A percentile compares a stretch with the other conserved stretches of the same genome.
phyloP scores from a whole-genome alignment of 148 eudicot species.

The Cornus suecica region DNA sequence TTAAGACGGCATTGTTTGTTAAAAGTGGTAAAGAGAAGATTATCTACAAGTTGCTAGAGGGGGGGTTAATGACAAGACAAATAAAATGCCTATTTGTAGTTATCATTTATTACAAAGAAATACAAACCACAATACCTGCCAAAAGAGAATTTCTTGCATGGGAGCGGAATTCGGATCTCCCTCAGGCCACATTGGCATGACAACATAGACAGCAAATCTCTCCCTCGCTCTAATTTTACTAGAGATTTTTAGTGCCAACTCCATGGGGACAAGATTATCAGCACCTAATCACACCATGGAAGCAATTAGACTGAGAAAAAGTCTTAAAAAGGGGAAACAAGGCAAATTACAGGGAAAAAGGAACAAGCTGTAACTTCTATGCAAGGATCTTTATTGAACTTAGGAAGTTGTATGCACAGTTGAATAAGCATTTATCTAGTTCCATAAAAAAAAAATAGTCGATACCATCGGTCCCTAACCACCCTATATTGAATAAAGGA shows the following conservation, averaged over 20 bases:
- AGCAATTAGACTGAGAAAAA: conserved; percentile 15
- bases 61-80: background rate
- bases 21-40: background rate
- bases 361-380: background rate
- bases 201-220: conserved; percentile 83
- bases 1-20: background rate
- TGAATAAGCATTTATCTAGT: background rate
- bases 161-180: conserved; percentile 79
- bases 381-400: background rate
- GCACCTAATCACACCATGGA: conserved; percentile 57
- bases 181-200: conserved; percentile 99
- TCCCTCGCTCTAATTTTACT: conserved; percentile 89
- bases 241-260: conserved; percentile 78
- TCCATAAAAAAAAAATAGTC: background rate
- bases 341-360: background rate
- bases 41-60: background rate
- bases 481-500: background rate
- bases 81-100: background rate
- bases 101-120: background rate
- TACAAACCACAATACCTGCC: conserved; percentile 66
- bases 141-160: conserved; percentile 93
- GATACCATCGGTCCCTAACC: background rate
- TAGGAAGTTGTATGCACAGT: background rate
- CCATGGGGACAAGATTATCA: conserved; percentile 95
- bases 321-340: background rate